Conservation (phyloP, 768 basidiomycete species). For the Phanerochaete carnosa region DNA sequence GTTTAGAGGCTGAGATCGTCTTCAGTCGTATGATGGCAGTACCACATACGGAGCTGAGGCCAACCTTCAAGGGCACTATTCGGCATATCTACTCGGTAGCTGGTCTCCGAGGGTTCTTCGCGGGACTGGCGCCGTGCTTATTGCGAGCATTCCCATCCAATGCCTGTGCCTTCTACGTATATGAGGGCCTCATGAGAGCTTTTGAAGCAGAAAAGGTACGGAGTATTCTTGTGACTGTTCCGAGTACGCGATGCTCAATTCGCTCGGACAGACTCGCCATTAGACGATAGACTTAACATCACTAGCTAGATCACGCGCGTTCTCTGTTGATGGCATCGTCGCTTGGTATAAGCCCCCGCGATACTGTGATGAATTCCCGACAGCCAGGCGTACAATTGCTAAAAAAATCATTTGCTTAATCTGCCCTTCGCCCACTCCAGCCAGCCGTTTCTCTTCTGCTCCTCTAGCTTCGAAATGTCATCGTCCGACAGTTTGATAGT, state of each 20-base stretch:
- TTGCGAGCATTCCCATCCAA: slow-evolving; percentile 78
- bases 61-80: slow-evolving; percentile 49
- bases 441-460: background rate
- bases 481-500: slow-evolving; percentile 36
- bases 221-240: background rate
- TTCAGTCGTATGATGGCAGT: slow-evolving; percentile 63
- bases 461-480: background rate
- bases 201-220: slow-evolving; percentile 65
- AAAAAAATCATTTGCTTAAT: background rate
- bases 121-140: slow-evolving; percentile 65
- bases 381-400: background rate
- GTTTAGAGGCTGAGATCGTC: background rate
- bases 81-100: slow-evolving; percentile 50
- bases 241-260: background rate
- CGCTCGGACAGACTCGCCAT: slow-evolving; percentile 40
- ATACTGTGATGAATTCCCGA: background rate
- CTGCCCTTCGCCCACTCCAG: background rate
- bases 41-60: slow-evolving; percentile 34
- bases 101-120: slow-evolving; percentile 55
- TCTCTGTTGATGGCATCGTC: background rate
- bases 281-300: slow-evolving; percentile 2
- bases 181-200: slow-evolving; percentile 66
- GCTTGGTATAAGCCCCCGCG: background rate
- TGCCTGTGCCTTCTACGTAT: slow-evolving; percentile 75
- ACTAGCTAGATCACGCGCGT: background rate